Evolutionary conservation across 2,329 filamentous ascomycete genomes (phyloP), one percentile per base, ranked within the genome.

Genomic region (Penicillium concentricum): DNA sequence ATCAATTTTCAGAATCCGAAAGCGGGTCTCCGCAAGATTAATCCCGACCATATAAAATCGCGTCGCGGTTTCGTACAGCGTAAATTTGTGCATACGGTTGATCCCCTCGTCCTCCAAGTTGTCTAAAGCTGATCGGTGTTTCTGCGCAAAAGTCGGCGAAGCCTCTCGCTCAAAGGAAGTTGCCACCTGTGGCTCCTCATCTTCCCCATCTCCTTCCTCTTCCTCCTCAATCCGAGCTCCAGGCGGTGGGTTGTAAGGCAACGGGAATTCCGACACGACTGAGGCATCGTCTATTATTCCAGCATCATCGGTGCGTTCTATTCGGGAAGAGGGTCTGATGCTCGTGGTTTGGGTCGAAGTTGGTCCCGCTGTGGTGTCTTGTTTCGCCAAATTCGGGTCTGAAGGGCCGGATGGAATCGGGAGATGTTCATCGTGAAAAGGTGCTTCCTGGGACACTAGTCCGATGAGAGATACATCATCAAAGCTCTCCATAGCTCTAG

Each of bases 1-100:
- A 72, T 97, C 93, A 66, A 99, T 95, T 74, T 97, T 97, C 70
- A 99, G 78, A 55, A 99, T 91, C 50, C 92, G 87, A 74, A 94
- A 97, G 26, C 89, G 86, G 67, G 85, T 88, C 73, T 97, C 94
- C 64, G 91, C 87, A 54, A 96, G 86, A 71, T 99, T 94, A 50
- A 90, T 89, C 15, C 94, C 94, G 18, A 97, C 91, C 62, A 99
- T 88, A 73, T 97, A 99, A 74, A 94, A 99, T 51, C 91, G 85
- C 54, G 88, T 91, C 13, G 91, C 90, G 3, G 94, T 99, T 78
- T 99, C 94, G 75, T 99, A 97, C 22, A 99, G 79, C n/a, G 90
- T 94, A 75, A 96, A 97, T 69, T 94, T 95, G 79, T 97, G 92
- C 91, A 99, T 96, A 54, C 79, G 80, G 56, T 77, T 79, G 43